Evolutionary conservation across 306 rosid genomes (phyloP).

Genomic region (Bauhinia variegata): DNA sequence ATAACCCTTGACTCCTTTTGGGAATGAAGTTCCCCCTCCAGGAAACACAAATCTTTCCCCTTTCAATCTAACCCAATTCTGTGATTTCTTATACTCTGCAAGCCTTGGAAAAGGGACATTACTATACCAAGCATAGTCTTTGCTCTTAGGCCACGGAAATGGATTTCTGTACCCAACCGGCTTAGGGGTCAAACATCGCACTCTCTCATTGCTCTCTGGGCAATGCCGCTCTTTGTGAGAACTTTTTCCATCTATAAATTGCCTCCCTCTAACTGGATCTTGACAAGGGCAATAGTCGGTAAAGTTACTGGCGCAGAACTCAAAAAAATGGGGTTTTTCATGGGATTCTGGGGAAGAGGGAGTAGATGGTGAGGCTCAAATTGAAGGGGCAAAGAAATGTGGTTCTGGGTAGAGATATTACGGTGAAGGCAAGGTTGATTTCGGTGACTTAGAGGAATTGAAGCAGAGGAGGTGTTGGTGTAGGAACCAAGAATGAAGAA

Average conservation of each 20-base stretch:
- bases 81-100: slow-evolving; percentile 16
- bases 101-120: slow-evolving; percentile 35
- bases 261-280: slow-evolving; percentile 6
- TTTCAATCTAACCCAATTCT: slow-evolving; percentile 33
- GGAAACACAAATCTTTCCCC: slow-evolving; percentile 25
- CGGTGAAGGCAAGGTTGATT: background rate
- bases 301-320: background rate
- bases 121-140: slow-evolving; percentile 33
- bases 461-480: background rate
- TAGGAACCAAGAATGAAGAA: slow-evolving; percentile 22
- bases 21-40: slow-evolving; percentile 30
- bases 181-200: slow-evolving; percentile 14
- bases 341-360: background rate
- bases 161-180: slow-evolving; percentile 23
- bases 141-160: slow-evolving; percentile 32
- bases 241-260: background rate
- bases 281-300: slow-evolving; percentile 29
- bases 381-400: background rate
- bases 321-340: background rate
- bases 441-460: background rate
- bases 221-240: slow-evolving; percentile 26
- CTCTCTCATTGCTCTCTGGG: slow-evolving; percentile 1
- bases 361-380: slow-evolving; percentile 23
- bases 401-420: slow-evolving; percentile 1
- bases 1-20: slow-evolving; percentile 28